Evolutionary conservation across 352 stramenopile genomes (phyloP), one percentile per base, ranked within the genome.

Genomic region (Phytophthora megakarya): DNA sequence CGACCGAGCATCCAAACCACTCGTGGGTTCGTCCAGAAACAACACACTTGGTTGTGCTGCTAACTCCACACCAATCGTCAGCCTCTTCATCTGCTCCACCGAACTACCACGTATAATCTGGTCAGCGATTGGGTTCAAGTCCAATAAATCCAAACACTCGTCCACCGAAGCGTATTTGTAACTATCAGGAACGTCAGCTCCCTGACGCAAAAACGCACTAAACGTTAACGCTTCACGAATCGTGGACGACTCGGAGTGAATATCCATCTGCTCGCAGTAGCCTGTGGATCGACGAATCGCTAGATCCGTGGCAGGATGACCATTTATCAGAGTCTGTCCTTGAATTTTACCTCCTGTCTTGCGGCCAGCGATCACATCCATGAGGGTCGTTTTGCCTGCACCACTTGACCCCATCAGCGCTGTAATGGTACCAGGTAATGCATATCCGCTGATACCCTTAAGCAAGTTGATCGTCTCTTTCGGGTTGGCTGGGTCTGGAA

Each of bases 291-390:
- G 65, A 12, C 63, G 68, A 42, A 80, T 72, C 9, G 61, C 67
- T 9, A 70, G 44, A n/a, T 78, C 64, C 0, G 72, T 80, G 0
- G 60, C 75, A 65, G 90, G 87, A 56, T 89, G 79, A 28, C 93
- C 93, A 72, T 98, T 98, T 9, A 98, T 45, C 8, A 76, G 54
- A 63, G 98, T 86, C n/a, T 94, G 61, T 19, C 94, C 93, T n/a
- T 59, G 72, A 49, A 97, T 86, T 6, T 28, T 77, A 10, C 95
- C 95, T 32, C 73, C 79, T 9, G 78, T 92, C 75, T 98, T 98
- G 30, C 94, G 78, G 11, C 96, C 80, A 75, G 28, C 54, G 13
- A 65, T 38, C 5, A 65, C 37, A 9, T 65, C 46, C 45, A 65
- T 26, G 19, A 58, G 12, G 9, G 56, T 65, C 5, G 46, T 65